Conservation (phyloP, 2,329 filamentous ascomycete genomes). For the Cytospora piceicola region DNA sequence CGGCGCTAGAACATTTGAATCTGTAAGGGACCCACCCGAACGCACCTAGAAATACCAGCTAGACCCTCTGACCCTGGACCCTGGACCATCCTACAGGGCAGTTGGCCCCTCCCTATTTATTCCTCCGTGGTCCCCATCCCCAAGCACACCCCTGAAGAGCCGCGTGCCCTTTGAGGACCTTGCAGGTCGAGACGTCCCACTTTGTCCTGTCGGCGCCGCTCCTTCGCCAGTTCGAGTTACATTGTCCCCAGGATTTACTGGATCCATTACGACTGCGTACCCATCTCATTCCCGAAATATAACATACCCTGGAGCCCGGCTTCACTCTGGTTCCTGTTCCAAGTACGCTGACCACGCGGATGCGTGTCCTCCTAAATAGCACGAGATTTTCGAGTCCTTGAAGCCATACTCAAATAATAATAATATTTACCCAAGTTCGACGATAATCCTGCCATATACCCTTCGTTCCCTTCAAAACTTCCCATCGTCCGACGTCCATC, state of each 20-base stretch:
- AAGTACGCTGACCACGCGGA: constrained; percentile 14
- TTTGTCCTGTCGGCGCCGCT: constrained; percentile 17
- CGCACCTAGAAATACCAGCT: neutral
- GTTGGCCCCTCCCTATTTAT: neutral
- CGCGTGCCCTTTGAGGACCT: neutral
- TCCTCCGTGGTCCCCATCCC: neutral
- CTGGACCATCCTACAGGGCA: neutral
- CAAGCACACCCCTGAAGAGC: neutral
- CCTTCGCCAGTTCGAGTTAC: constrained; percentile 3
- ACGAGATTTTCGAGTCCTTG: neutral
- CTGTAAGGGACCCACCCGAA: neutral
- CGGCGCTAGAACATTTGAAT: neutral
- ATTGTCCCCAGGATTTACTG: constrained; percentile 11
- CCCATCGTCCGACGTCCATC: neutral
- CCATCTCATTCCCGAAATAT: constrained; percentile 17
- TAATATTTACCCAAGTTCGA: constrained; percentile 6
- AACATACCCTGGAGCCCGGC: constrained; percentile 9
- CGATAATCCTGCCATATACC: neutral
- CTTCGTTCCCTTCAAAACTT: neutral
- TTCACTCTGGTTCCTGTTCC: constrained; percentile 5
- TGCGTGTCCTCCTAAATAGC: constrained; percentile 15
- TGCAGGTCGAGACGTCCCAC: constrained; percentile 6
- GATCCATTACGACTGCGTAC: constrained; percentile 6
- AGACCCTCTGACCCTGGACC: neutral
- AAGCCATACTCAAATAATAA: neutral